Evolutionary conservation across 106 monocot species (phyloP), one percentile per base, ranked within the genome.

Genomic region (Posidonia australis): DNA sequence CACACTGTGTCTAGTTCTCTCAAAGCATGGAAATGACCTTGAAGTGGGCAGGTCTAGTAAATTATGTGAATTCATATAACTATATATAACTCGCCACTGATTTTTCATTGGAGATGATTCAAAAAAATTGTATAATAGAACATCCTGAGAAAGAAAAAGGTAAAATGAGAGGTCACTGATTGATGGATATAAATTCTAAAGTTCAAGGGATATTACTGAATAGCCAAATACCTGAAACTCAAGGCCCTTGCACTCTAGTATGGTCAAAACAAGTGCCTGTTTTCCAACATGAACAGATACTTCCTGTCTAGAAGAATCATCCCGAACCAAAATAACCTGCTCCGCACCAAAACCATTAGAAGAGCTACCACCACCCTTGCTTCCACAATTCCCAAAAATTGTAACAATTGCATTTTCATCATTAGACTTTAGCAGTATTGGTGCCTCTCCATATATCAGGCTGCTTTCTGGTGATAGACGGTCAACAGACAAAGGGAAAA

Each of bases 211-310:
- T 28, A 19, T 43, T 19, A 30, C 13, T 32, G 0, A 12, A 19
- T 16, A 0, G 16, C 46, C 11, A 64, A 42, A 59, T 74, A 84
- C 88, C 82, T 89, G 77, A 58, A 89, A 89, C 43, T 89, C 88
- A 10, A 88, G 79, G 4, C 88, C 84, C 45, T 88, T 88, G 51
- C 88, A 84, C 43, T 88, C 88, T 3, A 84, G 5, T 59, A 89
- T 79, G 31, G 84, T 89, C 12, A 89, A 51, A 63, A 89, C 79
- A 53, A 89, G 70, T 53, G 88, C 81, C 54, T 80, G 76, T 36
- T 79, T 82, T 7, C 82, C 77, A 1, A 82, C 51, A 36, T 63
- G 54, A 5, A 43, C 51, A 14, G 66, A 13, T 51, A 84, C 45
- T 75, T 84, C 67, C 44, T 70, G 51, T 61, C 79, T 82, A 9